These are phyloP conservation scores for Globisporangium takayamanum DNA, from an alignment of 352 stramenopile species.

Conservation along the genomic window DNA sequence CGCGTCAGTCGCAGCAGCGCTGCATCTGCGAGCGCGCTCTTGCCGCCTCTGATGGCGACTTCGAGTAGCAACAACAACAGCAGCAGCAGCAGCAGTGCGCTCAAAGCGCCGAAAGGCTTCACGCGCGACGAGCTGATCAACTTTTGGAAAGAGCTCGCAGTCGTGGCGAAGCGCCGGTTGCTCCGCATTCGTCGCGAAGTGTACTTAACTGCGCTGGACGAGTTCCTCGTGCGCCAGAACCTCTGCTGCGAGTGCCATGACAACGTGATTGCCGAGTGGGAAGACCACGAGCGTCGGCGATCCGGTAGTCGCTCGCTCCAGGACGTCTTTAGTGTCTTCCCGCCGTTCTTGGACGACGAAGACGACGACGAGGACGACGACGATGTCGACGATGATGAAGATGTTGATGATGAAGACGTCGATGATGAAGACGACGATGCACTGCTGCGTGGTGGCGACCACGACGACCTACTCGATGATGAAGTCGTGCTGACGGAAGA, in stretches of 20 bases:
- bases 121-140: conserved; percentile 73
- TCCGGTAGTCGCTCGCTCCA: conserved; percentile 60
- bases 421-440: conserved; percentile 24
- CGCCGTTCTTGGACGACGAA: conserved; percentile 65
- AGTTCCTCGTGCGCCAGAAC: conserved; percentile 73
- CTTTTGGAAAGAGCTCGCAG: conserved; percentile 69
- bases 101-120: conserved; percentile 43
- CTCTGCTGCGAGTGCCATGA: conserved; percentile 81
- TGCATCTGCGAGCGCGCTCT: neutral
- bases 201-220: conserved; percentile 59
- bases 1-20: conserved; percentile 2
- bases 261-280: conserved; percentile 79
- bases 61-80: neutral
- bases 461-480: conserved; percentile 21
- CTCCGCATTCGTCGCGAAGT: conserved; percentile 67
- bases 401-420: conserved; percentile 46
- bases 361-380: conserved; percentile 59
- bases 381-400: conserved; percentile 43
- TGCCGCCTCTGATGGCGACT: conserved; percentile 8
- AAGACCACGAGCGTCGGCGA: conserved; percentile 63
- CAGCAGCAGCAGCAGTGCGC: conserved; percentile 3
- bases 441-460: conserved; percentile 35
- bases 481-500: conserved; percentile 47
- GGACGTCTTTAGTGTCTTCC: conserved; percentile 73
- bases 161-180: conserved; percentile 55